phyloP scores from a whole-genome alignment of 1,139 yeast species.

The Tardiomyces blankii region DNA sequence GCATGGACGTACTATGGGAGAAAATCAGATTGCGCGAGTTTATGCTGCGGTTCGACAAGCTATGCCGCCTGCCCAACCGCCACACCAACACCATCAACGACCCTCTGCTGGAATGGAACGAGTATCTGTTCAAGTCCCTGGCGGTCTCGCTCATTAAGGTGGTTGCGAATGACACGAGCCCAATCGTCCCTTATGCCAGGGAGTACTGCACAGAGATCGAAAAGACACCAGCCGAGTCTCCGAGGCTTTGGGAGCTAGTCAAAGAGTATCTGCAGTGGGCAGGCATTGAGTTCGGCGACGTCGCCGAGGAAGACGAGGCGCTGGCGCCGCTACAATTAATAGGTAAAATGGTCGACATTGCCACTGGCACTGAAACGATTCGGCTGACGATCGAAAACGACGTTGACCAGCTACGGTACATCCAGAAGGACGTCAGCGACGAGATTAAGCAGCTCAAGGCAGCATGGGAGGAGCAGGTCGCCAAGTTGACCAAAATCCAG shows the following conservation, averaged over 20 bases:
- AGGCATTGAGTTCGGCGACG: constrained; percentile 7
- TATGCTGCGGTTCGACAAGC: constrained; percentile 21
- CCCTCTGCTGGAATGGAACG: constrained; percentile 26
- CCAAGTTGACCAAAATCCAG: constrained; percentile 17
- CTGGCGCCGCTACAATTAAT: constrained; percentile 14
- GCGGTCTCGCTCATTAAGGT: constrained; percentile 21
- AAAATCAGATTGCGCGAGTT: constrained; percentile 17
- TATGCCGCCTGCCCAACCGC: constrained; percentile 24
- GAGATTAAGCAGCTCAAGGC: constrained; percentile 17
- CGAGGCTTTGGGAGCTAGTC: constrained; percentile 20
- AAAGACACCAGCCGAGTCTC: constrained; percentile 20
- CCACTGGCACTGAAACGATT: constrained; percentile 24
- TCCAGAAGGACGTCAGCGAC: constrained; percentile 16
- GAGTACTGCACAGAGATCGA: constrained; percentile 21
- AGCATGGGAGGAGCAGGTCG: constrained; percentile 16
- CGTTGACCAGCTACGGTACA: constrained; percentile 16
- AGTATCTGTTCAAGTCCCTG: constrained; percentile 25
- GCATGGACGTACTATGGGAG: constrained; percentile 12
- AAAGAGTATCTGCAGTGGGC: constrained; percentile 14
- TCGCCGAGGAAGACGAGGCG: constrained; percentile 2
- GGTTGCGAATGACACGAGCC: constrained; percentile 22
- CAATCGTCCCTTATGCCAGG: constrained; percentile 12
- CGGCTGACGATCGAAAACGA: constrained; percentile 23
- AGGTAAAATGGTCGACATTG: constrained; percentile 16
- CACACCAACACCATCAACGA: constrained; percentile 25